These are phyloP conservation scores for Clohesyomyces aquaticus DNA, from an alignment of 495 filamentous ascomycete species.

Conservation along the genomic window DNA sequence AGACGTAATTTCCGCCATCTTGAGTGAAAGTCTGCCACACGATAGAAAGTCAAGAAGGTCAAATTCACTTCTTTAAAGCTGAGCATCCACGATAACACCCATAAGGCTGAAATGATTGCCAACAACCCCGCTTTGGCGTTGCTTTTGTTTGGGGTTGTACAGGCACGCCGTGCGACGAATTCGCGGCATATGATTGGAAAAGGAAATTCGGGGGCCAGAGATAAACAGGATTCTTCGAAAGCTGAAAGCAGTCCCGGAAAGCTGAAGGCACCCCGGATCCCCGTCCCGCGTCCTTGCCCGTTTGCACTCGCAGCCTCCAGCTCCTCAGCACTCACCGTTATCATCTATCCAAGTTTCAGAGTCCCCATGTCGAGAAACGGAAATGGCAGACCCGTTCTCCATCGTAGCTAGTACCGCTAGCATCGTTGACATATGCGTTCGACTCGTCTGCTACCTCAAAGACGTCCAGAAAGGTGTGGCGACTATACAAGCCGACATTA, in stretches of 20 bases:
- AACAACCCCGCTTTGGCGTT: neutral
- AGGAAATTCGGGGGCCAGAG: too few species aligned
- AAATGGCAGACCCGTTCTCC: conserved; percentile 15
- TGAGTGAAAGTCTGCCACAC: neutral
- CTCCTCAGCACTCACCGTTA: neutral
- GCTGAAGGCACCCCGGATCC: neutral
- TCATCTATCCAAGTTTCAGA: conserved; percentile 1
- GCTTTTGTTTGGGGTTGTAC: neutral
- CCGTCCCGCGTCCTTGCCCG: neutral
- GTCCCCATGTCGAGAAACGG: neutral
- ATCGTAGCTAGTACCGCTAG: neutral
- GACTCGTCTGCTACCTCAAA: conserved; percentile 10
- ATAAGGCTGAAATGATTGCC: neutral
- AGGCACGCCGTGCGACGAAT: neutral
- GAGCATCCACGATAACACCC: neutral
- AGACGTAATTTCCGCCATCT: neutral
- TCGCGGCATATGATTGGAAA: neutral
- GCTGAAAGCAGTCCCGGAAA: too few species aligned
- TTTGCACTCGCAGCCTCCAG: neutral
- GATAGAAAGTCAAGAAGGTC: neutral
- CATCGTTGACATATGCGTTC: conserved; percentile 14
- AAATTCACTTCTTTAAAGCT: too few species aligned
- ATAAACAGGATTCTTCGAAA: too few species aligned
- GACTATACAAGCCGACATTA: conserved; percentile 17
- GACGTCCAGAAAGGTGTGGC: conserved; percentile 14